Evolutionary conservation across 2,329 filamentous ascomycete genomes (phyloP).

Genomic region (Aspergillus sp.): DNA sequence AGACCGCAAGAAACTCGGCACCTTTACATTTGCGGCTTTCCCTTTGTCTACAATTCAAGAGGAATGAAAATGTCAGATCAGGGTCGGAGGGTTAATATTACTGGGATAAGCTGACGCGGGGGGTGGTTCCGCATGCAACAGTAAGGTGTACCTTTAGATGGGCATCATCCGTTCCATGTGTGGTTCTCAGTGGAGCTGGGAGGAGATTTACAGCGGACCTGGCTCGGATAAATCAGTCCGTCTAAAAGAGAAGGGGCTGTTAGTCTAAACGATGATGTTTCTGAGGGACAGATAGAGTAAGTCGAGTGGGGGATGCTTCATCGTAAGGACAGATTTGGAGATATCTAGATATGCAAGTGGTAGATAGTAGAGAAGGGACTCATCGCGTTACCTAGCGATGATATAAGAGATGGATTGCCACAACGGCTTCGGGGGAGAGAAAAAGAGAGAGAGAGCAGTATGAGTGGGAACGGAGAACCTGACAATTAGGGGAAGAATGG

Average conservation of each 20-base stretch:
- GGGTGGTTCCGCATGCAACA: slow-evolving; percentile 14
- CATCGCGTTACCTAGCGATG: slow-evolving; percentile 6
- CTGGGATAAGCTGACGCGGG: slow-evolving; percentile 14
- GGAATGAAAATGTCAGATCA: slow-evolving; percentile 10
- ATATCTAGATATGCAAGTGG: not conserved
- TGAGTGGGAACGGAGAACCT: not conserved
- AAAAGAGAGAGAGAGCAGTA: too few relatives aligned
- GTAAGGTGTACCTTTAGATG: slow-evolving; percentile 13
- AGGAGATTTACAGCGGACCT: slow-evolving; percentile 18
- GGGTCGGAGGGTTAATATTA: slow-evolving; percentile 11
- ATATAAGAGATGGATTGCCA: slow-evolving; percentile 14
- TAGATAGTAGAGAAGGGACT: not conserved
- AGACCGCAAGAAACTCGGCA: slow-evolving; percentile 1
- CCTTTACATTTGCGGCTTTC: too few relatives aligned
- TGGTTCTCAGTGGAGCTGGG: slow-evolving; percentile 18
- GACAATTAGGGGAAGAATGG: not conserved
- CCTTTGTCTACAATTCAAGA: slow-evolving; percentile 6
- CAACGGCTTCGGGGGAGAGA: not conserved
- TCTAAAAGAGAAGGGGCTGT: not conserved
- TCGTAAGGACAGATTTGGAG: too few relatives aligned
- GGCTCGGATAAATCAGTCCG: slow-evolving; percentile 23
- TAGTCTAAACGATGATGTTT: not conserved
- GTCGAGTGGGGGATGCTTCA: too few relatives aligned
- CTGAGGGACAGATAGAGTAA: not conserved
- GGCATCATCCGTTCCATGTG: slow-evolving; percentile 18